Evolutionary conservation across 2,329 filamentous ascomycete species (phyloP).

Genomic region (Lecanicillium sp.): DNA sequence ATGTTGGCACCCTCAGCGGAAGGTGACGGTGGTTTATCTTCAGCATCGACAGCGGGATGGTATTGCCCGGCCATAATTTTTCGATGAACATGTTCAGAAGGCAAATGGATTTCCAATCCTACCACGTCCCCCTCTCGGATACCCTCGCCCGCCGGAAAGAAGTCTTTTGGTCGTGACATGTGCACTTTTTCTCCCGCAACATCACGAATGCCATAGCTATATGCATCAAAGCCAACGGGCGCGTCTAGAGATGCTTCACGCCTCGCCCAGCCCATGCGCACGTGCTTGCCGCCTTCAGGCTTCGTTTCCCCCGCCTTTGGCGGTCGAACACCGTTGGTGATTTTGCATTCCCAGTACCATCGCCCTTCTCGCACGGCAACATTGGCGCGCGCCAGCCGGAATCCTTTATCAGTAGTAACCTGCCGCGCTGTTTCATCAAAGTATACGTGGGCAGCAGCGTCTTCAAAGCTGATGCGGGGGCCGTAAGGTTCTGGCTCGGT

Average conservation of each 20-base stretch:
- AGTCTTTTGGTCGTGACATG: conserved; percentile 86
- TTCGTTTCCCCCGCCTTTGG: conserved; percentile 32
- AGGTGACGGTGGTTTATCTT: conserved; percentile 45
- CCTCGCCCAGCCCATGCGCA: conserved; percentile 81
- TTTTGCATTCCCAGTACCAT: conserved; percentile 90
- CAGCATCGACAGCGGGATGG: conserved; percentile 72
- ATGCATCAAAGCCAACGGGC: conserved; percentile 80
- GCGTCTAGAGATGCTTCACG: conserved; percentile 75
- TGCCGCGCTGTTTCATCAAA: conserved; percentile 69
- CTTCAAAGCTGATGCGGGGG: conserved; percentile 84
- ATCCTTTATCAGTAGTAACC: conserved; percentile 86
- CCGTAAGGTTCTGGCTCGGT: conserved; percentile 80
- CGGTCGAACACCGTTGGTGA: conserved; percentile 62
- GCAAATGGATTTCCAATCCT: conserved; percentile 84
- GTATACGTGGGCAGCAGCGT: conserved; percentile 76
- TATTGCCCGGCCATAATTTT: conserved; percentile 83
- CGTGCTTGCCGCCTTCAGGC: conserved; percentile 47
- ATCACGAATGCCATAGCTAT: conserved; percentile 90
- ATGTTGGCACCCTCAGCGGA: conserved; percentile 65
- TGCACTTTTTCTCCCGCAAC: conserved; percentile 85
- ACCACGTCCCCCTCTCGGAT: conserved; percentile 89
- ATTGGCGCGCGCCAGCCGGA: conserved; percentile 84
- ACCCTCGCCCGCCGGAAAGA: conserved; percentile 70
- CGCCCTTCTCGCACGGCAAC: conserved; percentile 82
- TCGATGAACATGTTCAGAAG: conserved; percentile 74